Base-by-base conservation (phyloP, 2,329 filamentous ascomycete species). In the Fusarium xylarioides region DNA sequence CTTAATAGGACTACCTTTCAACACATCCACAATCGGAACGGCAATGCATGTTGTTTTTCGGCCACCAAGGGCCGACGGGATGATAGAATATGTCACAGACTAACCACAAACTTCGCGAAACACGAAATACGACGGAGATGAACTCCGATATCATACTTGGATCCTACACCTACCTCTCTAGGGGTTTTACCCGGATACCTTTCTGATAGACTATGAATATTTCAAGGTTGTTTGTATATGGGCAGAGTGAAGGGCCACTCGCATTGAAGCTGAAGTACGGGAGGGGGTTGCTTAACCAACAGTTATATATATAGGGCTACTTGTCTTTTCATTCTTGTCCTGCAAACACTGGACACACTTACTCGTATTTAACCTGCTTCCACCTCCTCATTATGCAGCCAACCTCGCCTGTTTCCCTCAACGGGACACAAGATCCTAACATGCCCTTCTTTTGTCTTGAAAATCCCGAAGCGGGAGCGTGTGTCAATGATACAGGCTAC, bases 401-500 rank as follows among this genome's bases (percentile, higher is more conserved):
- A 32, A 44, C 69, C 23, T 30, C 56, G 32, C 66, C 68, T 28
- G 69, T 77, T 60, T 61, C 76, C 61, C 58, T n/a, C 38, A 74
- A 78, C 53, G 56, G 68, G 30, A 74, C 70, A 61, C 77, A 74
- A 72, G 58, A 74, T 54, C 38, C 70, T 6, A 46, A 69, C 16
- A 66, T 71, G n/a, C 58, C 43, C 11, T 44, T 43, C 26, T 80
- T 71, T 50, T 84, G 82, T 72, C 69, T 44, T 50, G 15, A 76
- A 8, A 70, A 82, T 66, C 80, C 79, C 4, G 46, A 74, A 34
- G 42, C 71, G 14, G 52, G 66, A 19, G 42, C 71, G n/a, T 84
- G 83, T 74, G 71, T 73, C 11, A 35, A 78, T n/a, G 79, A 83
- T n/a, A 43, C 32, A 23, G 77, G 71, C 65, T 85, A 83, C 75